Percentiles rank a stretch among this genome's conserved stretches.
Evolutionary conservation across 768 basidiomycete genomes (phyloP).

Genomic region (Sarcomyxa edulis): DNA sequence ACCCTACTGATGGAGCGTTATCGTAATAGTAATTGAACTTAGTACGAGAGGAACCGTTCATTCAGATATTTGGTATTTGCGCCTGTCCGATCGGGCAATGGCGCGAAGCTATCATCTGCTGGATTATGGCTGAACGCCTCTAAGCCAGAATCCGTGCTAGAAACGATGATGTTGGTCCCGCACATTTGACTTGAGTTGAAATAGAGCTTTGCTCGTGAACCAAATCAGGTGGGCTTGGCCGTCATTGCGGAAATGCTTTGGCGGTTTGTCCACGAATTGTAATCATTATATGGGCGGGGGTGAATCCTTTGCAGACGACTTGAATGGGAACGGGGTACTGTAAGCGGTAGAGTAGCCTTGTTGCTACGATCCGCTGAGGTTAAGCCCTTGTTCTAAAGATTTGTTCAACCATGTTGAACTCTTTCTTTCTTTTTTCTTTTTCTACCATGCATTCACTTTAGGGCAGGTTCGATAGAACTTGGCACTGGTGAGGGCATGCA

Average conservation of each 20-base stretch:
- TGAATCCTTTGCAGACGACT: slow-evolving; percentile 79
- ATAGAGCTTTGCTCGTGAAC: slow-evolving; percentile 68
- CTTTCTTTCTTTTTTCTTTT: slow-evolving; percentile 33
- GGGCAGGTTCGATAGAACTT: slow-evolving; percentile 29
- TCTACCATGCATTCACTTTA: slow-evolving; percentile 27
- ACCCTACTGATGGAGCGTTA: slow-evolving; percentile 76
- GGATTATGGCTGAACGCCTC: slow-evolving; percentile 85
- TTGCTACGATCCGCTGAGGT: slow-evolving; percentile 75
- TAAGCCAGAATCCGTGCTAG: slow-evolving; percentile 79
- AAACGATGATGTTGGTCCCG: slow-evolving; percentile 68
- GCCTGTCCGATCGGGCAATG: slow-evolving; percentile 75
- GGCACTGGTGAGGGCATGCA: background rate
- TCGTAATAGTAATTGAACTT: slow-evolving; percentile 75
- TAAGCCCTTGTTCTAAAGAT: slow-evolving; percentile 70
- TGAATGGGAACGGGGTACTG: slow-evolving; percentile 72
- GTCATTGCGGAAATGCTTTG: slow-evolving; percentile 48
- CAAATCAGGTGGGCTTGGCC: slow-evolving; percentile 52
- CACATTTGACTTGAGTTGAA: slow-evolving; percentile 57
- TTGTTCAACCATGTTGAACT: slow-evolving; percentile 52
- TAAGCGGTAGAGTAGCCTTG: slow-evolving; percentile 77
- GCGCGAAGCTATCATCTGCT: slow-evolving; percentile 77
- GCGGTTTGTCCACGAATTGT: slow-evolving; percentile 48
- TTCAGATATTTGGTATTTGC: slow-evolving; percentile 83
- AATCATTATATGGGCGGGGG: slow-evolving; percentile 64
- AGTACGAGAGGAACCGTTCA: slow-evolving; percentile 81